These are phyloP conservation scores for Aspergillus baeticus DNA, from an alignment of 495 filamentous ascomycete species.

Conservation along the genomic window DNA sequence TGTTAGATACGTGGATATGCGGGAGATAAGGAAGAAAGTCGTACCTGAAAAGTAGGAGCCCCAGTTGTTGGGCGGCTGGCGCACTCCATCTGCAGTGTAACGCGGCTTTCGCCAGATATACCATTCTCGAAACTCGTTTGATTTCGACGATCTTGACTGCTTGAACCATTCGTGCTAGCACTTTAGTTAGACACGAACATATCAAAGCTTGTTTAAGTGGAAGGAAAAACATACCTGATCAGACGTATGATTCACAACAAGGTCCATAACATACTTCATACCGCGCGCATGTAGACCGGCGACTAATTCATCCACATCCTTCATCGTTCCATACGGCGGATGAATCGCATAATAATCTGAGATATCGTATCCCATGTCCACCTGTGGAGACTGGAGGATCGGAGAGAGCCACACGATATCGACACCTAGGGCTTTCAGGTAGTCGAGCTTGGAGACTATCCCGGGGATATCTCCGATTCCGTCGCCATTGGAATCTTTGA, in stretches of 20 bases:
- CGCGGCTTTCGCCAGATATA: conserved; percentile 68
- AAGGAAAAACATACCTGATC: conserved; percentile 38
- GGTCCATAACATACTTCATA: conserved; percentile 70
- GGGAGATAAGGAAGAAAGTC: too few species aligned
- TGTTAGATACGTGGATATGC: too few species aligned
- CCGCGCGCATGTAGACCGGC: conserved; percentile 49
- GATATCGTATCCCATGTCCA: conserved; percentile 63
- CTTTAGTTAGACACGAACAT: too few species aligned
- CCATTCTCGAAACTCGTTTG: conserved; percentile 62
- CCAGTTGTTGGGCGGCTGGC: conserved; percentile 68
- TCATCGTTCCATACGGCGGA: conserved; percentile 57
- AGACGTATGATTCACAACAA: conserved; percentile 75
- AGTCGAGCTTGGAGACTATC: conserved; percentile 61
- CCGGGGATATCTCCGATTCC: conserved; percentile 68
- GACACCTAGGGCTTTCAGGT: conserved; percentile 59
- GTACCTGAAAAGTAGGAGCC: conserved; percentile 48
- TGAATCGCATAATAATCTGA: conserved; percentile 64
- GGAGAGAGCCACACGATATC: conserved; percentile 70
- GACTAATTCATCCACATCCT: conserved; percentile 62
- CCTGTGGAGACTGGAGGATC: conserved; percentile 63
- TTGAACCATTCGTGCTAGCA: conserved; percentile 64
- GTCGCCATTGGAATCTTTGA: conserved; percentile 64
- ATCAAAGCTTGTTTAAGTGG: too few species aligned
- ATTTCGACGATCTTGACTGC: conserved; percentile 57
- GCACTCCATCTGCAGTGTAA: conserved; percentile 58